phyloP scores from a whole-genome alignment of 768 basidiomycete species.

The Calocybe indica region DNA sequence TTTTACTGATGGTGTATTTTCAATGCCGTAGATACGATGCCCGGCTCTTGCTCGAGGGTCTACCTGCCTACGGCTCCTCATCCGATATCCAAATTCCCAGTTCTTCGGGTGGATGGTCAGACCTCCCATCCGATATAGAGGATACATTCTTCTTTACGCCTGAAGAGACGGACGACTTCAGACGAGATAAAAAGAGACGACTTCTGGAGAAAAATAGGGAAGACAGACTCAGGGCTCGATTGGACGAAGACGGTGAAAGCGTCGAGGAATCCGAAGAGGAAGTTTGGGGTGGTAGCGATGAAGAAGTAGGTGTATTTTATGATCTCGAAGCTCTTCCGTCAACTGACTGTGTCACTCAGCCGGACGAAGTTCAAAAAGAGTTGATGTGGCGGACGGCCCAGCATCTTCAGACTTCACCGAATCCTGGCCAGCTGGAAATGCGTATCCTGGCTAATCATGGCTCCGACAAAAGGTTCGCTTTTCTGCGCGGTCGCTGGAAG shows the following conservation, averaged over 20 bases:
- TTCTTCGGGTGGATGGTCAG: conserved; percentile 71
- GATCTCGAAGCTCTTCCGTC: not conserved
- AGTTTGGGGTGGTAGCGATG: conserved; percentile 63
- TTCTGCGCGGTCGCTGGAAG: conserved; percentile 74
- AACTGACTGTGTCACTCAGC: conserved; percentile 28
- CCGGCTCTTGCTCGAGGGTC: conserved; percentile 62
- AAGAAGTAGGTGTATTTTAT: conserved; percentile 43
- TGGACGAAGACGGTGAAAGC: conserved; percentile 32
- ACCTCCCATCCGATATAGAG: conserved; percentile 80
- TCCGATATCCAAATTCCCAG: not conserved
- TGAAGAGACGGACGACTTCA: conserved; percentile 60
- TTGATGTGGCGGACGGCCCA: conserved; percentile 73
- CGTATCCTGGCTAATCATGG: conserved; percentile 86
- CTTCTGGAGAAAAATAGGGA: conserved; percentile 54
- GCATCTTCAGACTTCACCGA: conserved; percentile 65
- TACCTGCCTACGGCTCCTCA: conserved; percentile 15
- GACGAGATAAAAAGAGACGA: conserved; percentile 60
- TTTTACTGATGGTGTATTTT: conserved; percentile 14
- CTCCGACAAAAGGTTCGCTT: conserved; percentile 71
- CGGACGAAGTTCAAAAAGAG: conserved; percentile 49
- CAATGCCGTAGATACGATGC: conserved; percentile 62
- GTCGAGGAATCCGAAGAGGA: conserved; percentile 16
- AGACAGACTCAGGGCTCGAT: conserved; percentile 58
- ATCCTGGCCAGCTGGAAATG: conserved; percentile 80
- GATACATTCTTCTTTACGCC: conserved; percentile 78